These are phyloP conservation scores for Penicillium sumatraense DNA, from an alignment of 2,329 filamentous ascomycete species.

Conservation along the genomic window DNA sequence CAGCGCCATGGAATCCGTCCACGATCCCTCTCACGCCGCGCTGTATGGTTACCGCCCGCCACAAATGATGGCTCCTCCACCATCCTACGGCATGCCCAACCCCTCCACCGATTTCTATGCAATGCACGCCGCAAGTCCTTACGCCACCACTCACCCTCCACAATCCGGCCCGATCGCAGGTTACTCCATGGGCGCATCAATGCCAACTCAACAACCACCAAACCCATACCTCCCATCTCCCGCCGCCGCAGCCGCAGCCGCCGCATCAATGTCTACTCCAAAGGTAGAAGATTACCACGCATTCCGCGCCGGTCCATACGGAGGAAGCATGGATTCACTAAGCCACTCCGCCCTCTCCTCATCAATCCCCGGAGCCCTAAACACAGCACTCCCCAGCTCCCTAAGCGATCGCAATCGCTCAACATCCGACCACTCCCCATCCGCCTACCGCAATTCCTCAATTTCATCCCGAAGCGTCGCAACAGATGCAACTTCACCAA, in stretches of 20 bases:
- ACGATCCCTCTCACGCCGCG: conserved; percentile 42
- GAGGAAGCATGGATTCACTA: conserved; percentile 40
- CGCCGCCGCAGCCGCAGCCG: conserved; percentile 33
- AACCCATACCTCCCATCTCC: conserved; percentile 45
- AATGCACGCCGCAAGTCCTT: conserved; percentile 37
- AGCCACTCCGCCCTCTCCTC: conserved; percentile 39
- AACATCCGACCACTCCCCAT: conserved; percentile 40
- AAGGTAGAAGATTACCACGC: conserved; percentile 45
- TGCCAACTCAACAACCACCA: conserved; percentile 38
- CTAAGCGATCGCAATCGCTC: conserved; percentile 43
- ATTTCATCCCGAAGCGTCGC: conserved; percentile 44
- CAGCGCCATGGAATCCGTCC: conserved; percentile 41
- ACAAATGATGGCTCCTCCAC: conserved; percentile 38
- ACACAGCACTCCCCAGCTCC: conserved; percentile 35
- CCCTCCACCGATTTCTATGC: conserved; percentile 41
- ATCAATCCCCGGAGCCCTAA: conserved; percentile 38
- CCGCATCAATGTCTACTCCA: conserved; percentile 32
- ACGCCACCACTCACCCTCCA: conserved; percentile 39
- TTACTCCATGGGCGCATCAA: conserved; percentile 40
- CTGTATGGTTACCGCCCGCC: conserved; percentile 48
- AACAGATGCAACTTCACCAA: conserved; percentile 43
- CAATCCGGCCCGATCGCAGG: conserved; percentile 38
- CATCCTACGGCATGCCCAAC: conserved; percentile 41
- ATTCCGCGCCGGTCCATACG: conserved; percentile 40
- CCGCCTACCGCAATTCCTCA: conserved; percentile 46